These are phyloP conservation scores for Aspergillus avenaceus DNA, from an alignment of 495 filamentous ascomycete genomes.

Conservation along the genomic window DNA sequence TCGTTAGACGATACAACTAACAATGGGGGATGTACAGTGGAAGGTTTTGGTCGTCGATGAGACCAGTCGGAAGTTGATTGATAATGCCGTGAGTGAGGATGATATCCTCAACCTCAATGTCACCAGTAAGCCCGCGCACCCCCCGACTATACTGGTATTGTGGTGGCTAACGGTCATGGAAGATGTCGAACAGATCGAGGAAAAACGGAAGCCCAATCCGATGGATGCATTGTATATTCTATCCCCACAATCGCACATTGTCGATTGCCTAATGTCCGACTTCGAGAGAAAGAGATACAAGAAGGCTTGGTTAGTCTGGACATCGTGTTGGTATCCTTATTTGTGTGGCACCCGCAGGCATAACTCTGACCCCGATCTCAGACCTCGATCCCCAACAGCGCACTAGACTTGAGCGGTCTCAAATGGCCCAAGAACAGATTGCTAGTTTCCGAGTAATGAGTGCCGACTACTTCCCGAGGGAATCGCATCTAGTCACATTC, in stretches of 20 bases:
- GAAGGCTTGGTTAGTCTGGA: slow-evolving; percentile 78
- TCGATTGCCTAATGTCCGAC: slow-evolving; percentile 91
- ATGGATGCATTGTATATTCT: slow-evolving; percentile 95
- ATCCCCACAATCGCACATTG: slow-evolving; percentile 76
- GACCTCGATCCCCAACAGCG: slow-evolving; percentile 53
- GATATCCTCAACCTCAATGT: slow-evolving; percentile 94
- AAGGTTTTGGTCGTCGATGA: slow-evolving; percentile 90
- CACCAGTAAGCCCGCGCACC: slow-evolving; percentile 61
- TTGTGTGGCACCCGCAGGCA: not conserved
- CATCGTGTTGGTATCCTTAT: slow-evolving; percentile 52
- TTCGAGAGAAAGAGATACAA: slow-evolving; percentile 77
- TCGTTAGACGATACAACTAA: slow-evolving; percentile 26
- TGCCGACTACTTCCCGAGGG: slow-evolving; percentile 82
- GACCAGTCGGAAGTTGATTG: slow-evolving; percentile 70
- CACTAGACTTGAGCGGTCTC: slow-evolving; percentile 52
- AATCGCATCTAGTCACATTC: slow-evolving; percentile 88
- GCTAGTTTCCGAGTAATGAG: slow-evolving; percentile 69
- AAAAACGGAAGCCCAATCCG: slow-evolving; percentile 70
- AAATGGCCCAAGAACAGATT: slow-evolving; percentile 66
- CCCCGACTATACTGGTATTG: slow-evolving; percentile 8
- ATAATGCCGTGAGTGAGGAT: slow-evolving; percentile 87
- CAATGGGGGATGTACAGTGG: slow-evolving; percentile 60
- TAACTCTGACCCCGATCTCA: slow-evolving; percentile 16
- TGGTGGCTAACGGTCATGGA: slow-evolving; percentile 29
- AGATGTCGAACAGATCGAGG: slow-evolving; percentile 92